phyloP scores from a whole-genome alignment of 495 filamentous ascomycete species.

The Podospora sp. region DNA sequence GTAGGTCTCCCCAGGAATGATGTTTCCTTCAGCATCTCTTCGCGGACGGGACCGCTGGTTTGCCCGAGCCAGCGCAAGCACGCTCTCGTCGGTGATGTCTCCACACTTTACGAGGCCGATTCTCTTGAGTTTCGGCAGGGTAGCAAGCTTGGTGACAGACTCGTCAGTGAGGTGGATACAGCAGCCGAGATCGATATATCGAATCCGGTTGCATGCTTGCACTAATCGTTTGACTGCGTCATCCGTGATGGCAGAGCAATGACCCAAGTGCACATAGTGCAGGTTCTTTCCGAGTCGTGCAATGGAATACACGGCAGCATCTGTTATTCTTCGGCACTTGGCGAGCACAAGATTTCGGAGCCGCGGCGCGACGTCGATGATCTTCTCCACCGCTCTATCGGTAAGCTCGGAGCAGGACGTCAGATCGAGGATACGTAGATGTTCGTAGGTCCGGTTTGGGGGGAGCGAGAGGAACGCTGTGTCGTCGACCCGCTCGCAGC shows the following conservation, averaged over 20 bases:
- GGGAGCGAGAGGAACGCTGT: constrained; percentile 84
- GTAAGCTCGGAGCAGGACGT: constrained; percentile 82
- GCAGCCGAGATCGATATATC: constrained; percentile 97
- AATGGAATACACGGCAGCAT: constrained; percentile 84
- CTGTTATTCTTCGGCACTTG: constrained; percentile 91
- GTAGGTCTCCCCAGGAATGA: constrained; percentile 43
- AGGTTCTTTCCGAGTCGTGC: constrained; percentile 90
- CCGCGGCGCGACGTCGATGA: constrained; percentile 81
- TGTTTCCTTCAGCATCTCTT: constrained; percentile 51
- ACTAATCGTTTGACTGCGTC: constrained; percentile 80
- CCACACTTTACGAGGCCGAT: constrained; percentile 95
- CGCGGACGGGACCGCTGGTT: constrained; percentile 49
- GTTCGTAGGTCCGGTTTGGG: constrained; percentile 68
- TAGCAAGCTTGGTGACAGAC: constrained; percentile 82
- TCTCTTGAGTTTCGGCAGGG: constrained; percentile 85
- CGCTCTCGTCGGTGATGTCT: constrained; percentile 84
- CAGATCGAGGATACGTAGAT: constrained; percentile 89
- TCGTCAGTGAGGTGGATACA: constrained; percentile 86
- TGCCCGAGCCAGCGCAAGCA: constrained; percentile 74
- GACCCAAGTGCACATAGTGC: constrained; percentile 93
- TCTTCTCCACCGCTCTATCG: constrained; percentile 83
- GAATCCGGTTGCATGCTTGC: constrained; percentile 84
- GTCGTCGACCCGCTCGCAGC: constrained; percentile 82
- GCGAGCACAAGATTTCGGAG: constrained; percentile 90
- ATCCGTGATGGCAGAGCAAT: constrained; percentile 91